Percentiles rank a stretch among this genome's conserved stretches.
These are phyloP conservation scores for Saccharomycopsis sp. DNA, from an alignment of 805 yeast genomes.

Conservation along the genomic window DNA sequence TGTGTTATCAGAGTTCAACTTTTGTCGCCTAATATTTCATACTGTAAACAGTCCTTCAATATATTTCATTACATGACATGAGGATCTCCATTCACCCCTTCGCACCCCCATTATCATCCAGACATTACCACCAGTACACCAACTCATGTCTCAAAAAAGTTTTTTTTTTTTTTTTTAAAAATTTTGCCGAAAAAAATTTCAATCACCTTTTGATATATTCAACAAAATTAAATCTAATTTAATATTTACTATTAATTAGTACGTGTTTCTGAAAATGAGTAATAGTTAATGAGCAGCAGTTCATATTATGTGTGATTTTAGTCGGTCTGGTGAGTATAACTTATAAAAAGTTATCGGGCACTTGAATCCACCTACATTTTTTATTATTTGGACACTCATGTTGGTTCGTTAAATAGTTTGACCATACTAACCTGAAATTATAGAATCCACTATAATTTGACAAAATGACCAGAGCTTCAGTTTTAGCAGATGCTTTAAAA, in stretches of 20 bases:
- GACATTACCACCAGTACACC: background rate
- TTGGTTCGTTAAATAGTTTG: constrained; percentile 15
- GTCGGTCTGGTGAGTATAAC: constrained; percentile 14
- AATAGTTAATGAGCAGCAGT: no score
- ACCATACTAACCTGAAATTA: background rate
- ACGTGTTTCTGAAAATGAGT: no score
- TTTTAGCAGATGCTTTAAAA: constrained; percentile 96
- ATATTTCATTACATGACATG: background rate
- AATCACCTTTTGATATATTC: no score
- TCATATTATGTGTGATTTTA: no score
- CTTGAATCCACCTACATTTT: constrained; percentile 14
- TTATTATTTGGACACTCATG: constrained; percentile 19
- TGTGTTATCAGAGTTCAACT: background rate
- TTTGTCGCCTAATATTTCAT: no score
- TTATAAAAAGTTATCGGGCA: constrained; percentile 15
- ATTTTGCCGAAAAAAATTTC: no score
- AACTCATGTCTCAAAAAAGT: background rate
- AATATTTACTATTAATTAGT: no score
- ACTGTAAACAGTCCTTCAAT: background rate
- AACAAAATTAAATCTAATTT: no score
- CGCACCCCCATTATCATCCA: no score
- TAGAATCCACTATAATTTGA: constrained; percentile 3
- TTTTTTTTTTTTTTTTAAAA: no score
- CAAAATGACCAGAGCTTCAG: constrained; percentile 95
- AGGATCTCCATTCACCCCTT: no score